Percentiles rank a stretch among this genome's conserved stretches.
Evolutionary conservation across 2,329 filamentous ascomycete genomes (phyloP).

Genomic region (Pyrenochaeta sp.): DNA sequence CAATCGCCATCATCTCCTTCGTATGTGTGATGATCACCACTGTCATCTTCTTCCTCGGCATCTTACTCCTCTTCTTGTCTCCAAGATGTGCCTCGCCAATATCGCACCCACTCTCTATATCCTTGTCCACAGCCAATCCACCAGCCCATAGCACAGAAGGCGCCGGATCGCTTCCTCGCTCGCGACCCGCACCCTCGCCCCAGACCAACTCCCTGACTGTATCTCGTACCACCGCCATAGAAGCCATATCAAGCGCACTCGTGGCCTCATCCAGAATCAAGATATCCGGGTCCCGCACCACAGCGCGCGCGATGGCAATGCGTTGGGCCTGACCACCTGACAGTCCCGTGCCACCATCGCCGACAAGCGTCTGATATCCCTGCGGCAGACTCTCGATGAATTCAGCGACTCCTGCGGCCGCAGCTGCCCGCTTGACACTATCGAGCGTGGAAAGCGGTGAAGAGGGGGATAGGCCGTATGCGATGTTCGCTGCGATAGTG

Average conservation of each 20-base stretch:
- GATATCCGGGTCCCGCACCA: conserved; percentile 74
- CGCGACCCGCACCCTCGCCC: no score
- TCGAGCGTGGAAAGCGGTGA: conserved; percentile 58
- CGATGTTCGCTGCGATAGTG: conserved; percentile 80
- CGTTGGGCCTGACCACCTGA: conserved; percentile 86
- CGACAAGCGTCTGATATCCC: conserved; percentile 76
- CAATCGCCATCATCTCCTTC: conserved; percentile 84
- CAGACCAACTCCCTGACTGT: conserved; percentile 67
- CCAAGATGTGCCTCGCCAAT: conserved; percentile 2
- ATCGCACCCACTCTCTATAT: conserved; percentile 17
- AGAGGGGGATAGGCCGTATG: conserved; percentile 71
- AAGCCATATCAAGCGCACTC: conserved; percentile 75
- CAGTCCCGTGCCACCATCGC: conserved; percentile 75
- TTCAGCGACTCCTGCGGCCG: conserved; percentile 72
- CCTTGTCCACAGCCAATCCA: conserved; percentile 19
- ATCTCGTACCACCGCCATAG: conserved; percentile 68
- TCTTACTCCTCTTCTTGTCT: conserved; percentile 14
- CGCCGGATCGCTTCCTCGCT: no score
- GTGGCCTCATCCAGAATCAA: conserved; percentile 90
- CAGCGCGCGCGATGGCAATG: conserved; percentile 79
- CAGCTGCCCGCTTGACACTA: conserved; percentile 59
- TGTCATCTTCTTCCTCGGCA: conserved; percentile 59
- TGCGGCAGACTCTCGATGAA: conserved; percentile 76
- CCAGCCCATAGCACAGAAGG: conserved; percentile 6
- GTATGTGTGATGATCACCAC: conserved; percentile 85